Evolutionary conservation across 257 asterid genomes (phyloP).

Genomic region (Penstemon barbatus): DNA sequence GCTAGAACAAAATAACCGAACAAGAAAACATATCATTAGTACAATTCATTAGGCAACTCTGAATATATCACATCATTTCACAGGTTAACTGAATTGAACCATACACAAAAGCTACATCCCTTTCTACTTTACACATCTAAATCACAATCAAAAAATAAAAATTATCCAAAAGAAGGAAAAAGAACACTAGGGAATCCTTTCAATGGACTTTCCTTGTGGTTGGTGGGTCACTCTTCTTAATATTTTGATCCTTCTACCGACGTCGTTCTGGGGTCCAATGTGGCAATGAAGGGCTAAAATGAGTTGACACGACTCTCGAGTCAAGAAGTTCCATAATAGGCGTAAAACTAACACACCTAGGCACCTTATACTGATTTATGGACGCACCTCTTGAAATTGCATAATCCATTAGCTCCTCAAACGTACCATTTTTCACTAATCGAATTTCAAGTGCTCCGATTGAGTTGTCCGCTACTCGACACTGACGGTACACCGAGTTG

Average conservation of each 20-base stretch:
- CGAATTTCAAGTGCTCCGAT: conserved; percentile 46
- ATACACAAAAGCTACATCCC: conserved; percentile 44
- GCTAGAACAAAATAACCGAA: conserved; percentile 30
- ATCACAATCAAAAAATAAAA: conserved; percentile 36
- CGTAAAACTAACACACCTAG: conserved; percentile 30
- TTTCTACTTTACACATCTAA: conserved; percentile 54
- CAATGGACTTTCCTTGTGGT: conserved; percentile 28
- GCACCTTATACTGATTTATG: conserved; percentile 42
- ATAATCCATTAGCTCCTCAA: conserved; percentile 38
- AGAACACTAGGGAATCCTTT: conserved; percentile 36
- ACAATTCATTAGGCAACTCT: conserved; percentile 50
- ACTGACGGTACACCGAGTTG: conserved; percentile 24
- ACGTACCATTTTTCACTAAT: conserved; percentile 38
- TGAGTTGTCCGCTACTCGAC: conserved; percentile 26
- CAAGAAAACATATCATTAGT: background rate
- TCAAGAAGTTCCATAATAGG: conserved; percentile 31
- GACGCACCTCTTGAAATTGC: conserved; percentile 40
- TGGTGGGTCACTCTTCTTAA: conserved; percentile 19
- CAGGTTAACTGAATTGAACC: conserved; percentile 36
- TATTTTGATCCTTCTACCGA: conserved; percentile 28
- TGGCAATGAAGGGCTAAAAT: conserved; percentile 34
- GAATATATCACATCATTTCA: conserved; percentile 52
- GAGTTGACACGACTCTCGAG: conserved; percentile 29
- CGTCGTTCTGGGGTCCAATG: conserved; percentile 33
- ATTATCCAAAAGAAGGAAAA: background rate